Base-by-base conservation (phyloP, 169 alveolate genomes). In the Plasmodium billcollinsi region DNA sequence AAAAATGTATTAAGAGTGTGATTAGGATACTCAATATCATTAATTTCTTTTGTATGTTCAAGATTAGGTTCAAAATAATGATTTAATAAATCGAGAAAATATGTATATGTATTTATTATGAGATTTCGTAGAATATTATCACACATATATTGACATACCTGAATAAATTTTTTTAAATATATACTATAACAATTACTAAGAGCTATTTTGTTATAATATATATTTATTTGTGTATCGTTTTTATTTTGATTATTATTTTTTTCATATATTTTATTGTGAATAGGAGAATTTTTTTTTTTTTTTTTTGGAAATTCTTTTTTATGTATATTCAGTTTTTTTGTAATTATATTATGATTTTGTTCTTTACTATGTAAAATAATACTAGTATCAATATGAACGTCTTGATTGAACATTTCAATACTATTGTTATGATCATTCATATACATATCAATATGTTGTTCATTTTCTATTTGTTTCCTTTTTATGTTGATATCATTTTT, bases 161-260 rank as follows among this genome's bases (percentile, higher is more conserved):
- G 89, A 49, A 78, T 78, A 70, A 66, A 78, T 4, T 58, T 65
- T 14, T 78, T 78, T 12, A 78, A 49, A 45, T 78, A 78, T 8
- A 78, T 45, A 39, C 78, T 20, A 15, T 78, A 78, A 45, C 89
- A 78, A 47, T 58, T 65, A 15, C 71, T 78, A 11, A 78, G 45
- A 7, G 89, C 89, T 20, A 78, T 65, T 47, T 52, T 65, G 59
- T 78, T 78, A 47, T 78, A 78, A 21, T 78, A 78, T 7, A 78
- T 45, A 47, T 78, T 67, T 67, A 78, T 52, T 21, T 50, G 26
- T 7, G 43, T 54, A 1, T 9, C 24, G 14, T 26, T 14, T 18
- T 29, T 21, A 20, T 45, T 24, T 11, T 18, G 8, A 4, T 54
- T 56, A 70, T 49, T 67, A 43, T 39, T 67, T 12, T 39, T 39